Evolutionary conservation across 73 alveolate species (phyloP).

Genomic region (Paraurostyla sp.): DNA sequence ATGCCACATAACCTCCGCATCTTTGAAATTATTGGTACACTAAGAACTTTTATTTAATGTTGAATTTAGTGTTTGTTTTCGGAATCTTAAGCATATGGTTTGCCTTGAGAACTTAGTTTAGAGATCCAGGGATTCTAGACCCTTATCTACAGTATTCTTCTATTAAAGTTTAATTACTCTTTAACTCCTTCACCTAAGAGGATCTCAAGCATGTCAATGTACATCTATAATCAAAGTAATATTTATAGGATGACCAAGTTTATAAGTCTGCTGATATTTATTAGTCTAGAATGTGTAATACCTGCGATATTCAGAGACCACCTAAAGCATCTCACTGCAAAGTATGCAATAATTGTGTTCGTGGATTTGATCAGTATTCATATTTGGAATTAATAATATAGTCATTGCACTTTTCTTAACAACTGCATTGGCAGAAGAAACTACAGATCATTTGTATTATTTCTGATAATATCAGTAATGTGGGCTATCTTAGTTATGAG

Average conservation of each 20-base stretch:
- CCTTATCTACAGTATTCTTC: conserved; percentile 14
- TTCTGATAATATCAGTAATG: conserved; percentile 39
- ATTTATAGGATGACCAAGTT: background rate
- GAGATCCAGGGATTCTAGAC: conserved; percentile 58
- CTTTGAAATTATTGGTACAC: background rate
- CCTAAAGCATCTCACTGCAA: conserved; percentile 97
- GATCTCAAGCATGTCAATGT: background rate
- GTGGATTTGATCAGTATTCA: conserved; percentile 89
- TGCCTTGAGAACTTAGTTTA: conserved; percentile 30
- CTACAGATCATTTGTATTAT: conserved; percentile 85
- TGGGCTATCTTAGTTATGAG: background rate
- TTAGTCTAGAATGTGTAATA: conserved; percentile 84
- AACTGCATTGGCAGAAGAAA: conserved; percentile 98
- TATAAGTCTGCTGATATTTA: conserved; percentile 68
- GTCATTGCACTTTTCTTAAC: conserved; percentile 97
- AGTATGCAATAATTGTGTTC: conserved; percentile 96
- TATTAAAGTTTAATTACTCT: background rate
- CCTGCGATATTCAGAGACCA: conserved; percentile 96
- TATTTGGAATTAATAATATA: background rate
- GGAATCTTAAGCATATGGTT: background rate
- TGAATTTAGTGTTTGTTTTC: background rate
- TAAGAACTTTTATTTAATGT: background rate
- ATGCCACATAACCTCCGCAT: background rate
- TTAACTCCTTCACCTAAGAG: background rate
- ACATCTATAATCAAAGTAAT: background rate